Conservation (phyloP, 495 filamentous ascomycete genomes). For the Talaromyces proteolyticus region DNA sequence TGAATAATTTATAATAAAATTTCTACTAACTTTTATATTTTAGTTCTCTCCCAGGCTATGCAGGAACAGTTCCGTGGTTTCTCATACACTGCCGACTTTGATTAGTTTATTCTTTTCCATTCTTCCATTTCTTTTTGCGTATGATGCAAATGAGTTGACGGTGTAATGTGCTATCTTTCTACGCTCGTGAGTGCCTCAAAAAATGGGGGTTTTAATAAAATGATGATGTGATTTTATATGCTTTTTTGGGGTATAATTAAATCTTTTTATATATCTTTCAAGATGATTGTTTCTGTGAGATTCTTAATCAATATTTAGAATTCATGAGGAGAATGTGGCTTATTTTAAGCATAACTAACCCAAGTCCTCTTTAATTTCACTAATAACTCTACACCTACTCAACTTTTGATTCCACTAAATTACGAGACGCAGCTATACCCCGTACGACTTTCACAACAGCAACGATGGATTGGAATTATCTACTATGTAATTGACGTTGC, state of each 20-base stretch:
- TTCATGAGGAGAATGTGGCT: too few species aligned
- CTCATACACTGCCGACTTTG: conserved; percentile 83
- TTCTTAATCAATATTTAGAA: background rate
- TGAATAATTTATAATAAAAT: background rate
- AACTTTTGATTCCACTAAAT: too few species aligned
- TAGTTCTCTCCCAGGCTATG: conserved; percentile 97
- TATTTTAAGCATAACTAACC: too few species aligned
- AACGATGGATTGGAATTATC: too few species aligned
- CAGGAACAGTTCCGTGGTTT: conserved; percentile 99
- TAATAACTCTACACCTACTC: too few species aligned
- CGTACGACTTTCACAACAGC: too few species aligned
- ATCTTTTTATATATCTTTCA: background rate
- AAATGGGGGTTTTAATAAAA: conserved; percentile 1
- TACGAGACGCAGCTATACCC: too few species aligned
- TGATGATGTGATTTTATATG: background rate
- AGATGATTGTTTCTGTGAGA: too few species aligned
- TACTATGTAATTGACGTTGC: too few species aligned
- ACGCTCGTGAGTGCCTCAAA: background rate
- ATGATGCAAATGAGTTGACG: background rate
- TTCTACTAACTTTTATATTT: conserved; percentile 10
- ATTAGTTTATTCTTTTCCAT: conserved; percentile 23
- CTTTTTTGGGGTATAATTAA: background rate
- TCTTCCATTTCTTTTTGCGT: background rate
- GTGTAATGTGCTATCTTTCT: background rate
- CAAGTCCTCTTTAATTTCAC: too few species aligned